A percentile compares a stretch with the other conserved stretches of the same genome.
Conservation (phyloP, 1,139 yeast genomes). For the Groenewaldozyma auringiensis region DNA sequence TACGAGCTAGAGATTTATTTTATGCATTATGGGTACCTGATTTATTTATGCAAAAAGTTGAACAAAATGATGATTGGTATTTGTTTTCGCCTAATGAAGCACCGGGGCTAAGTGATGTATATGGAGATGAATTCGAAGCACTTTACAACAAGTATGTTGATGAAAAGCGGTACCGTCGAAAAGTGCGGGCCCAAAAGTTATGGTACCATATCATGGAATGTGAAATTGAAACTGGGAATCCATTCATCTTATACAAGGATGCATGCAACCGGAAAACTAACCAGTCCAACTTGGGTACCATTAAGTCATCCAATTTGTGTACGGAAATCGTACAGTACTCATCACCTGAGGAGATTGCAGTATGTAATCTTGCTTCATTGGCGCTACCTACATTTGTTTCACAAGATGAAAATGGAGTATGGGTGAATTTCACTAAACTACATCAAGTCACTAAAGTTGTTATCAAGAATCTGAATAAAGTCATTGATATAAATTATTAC, state of each 20-base stretch:
- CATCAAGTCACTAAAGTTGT: conserved; percentile 58
- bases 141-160: conserved; percentile 56
- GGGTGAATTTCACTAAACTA: conserved; percentile 52
- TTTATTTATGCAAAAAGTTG: conserved; percentile 71
- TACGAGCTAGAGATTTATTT: conserved; percentile 73
- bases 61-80: conserved; percentile 62
- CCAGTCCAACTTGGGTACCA: conserved; percentile 70
- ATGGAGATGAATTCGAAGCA: conserved; percentile 60
- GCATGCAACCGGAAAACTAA: conserved; percentile 69
- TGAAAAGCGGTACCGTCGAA: conserved; percentile 50
- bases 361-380: conserved; percentile 73
- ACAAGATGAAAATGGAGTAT: conserved; percentile 26
- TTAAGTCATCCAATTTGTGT: conserved; percentile 74
- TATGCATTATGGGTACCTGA: conserved; percentile 83
- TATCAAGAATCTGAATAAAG: conserved; percentile 53
- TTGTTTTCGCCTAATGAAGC: conserved; percentile 73
- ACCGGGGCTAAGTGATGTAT: conserved; percentile 61
- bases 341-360: conserved; percentile 70
- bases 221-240: conserved; percentile 80
- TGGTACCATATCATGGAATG: conserved; percentile 73
- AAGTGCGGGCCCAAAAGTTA: conserved; percentile 63
- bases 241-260: conserved; percentile 76
- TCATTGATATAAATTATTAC: conserved; percentile 62
- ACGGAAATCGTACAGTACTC: conserved; percentile 79
- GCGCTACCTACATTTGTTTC: conserved; percentile 58